Percentiles rank a stretch among this genome's conserved stretches.
Conservation (phyloP, 2,329 filamentous ascomycete species). For the Pestalotiopsis sp. region DNA sequence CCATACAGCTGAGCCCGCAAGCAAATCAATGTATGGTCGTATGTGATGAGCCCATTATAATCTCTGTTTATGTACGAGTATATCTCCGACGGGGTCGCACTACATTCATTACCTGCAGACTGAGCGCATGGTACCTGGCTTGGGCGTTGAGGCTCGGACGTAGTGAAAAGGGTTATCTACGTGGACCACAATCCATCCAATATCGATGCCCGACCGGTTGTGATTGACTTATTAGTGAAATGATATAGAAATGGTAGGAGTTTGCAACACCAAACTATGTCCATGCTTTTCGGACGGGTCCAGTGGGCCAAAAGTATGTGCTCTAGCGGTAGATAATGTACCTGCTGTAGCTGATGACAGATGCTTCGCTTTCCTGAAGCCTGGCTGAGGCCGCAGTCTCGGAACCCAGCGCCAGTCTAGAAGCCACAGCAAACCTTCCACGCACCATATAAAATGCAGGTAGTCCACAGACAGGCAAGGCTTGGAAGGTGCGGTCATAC, state of each 20-base stretch:
- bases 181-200: not conserved
- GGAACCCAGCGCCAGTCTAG: not conserved
- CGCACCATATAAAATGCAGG: not conserved
- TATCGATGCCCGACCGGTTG: too few relatives aligned
- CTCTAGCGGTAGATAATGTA: not conserved
- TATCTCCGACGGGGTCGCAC: not conserved
- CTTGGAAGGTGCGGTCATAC: too few relatives aligned
- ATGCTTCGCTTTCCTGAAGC: not conserved
- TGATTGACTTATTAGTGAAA: not conserved
- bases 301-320: too few relatives aligned
- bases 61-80: not conserved
- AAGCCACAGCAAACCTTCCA: not conserved
- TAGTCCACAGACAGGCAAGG: not conserved
- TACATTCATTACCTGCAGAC: not conserved
- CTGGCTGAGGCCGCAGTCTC: not conserved
- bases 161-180: not conserved
- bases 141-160: not conserved
- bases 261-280: not conserved
- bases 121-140: not conserved
- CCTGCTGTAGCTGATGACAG: not conserved
- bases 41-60: not conserved
- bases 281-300: too few relatives aligned
- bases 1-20: not conserved
- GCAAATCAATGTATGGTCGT: not conserved
- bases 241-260: not conserved